Conservation (phyloP, 768 basidiomycete genomes). For the Suillus placidus region DNA sequence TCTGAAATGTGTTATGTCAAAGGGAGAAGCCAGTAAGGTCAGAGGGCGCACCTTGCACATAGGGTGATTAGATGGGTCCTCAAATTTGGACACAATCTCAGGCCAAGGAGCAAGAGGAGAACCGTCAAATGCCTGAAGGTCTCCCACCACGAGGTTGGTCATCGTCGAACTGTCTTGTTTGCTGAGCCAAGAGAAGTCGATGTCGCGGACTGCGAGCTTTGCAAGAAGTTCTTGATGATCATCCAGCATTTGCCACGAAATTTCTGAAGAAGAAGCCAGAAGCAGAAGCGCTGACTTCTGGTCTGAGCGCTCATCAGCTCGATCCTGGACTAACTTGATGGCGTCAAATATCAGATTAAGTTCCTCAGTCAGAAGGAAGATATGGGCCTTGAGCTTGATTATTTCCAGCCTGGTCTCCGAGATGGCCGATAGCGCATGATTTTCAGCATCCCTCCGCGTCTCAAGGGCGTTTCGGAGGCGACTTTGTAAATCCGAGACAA, state of each 20-base stretch:
- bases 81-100: slow-evolving; percentile 83
- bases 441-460: slow-evolving; percentile 46
- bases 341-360: slow-evolving; percentile 86
- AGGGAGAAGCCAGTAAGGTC: not conserved
- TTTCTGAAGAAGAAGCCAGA: slow-evolving; percentile 80
- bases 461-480: slow-evolving; percentile 68
- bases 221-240: slow-evolving; percentile 71
- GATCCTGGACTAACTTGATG: slow-evolving; percentile 81
- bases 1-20: slow-evolving; percentile 40
- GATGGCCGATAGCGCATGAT: slow-evolving; percentile 32
- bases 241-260: slow-evolving; percentile 92
- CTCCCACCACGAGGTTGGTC: slow-evolving; percentile 72
- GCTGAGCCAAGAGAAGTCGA: slow-evolving; percentile 81
- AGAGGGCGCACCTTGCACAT: slow-evolving; percentile 60
- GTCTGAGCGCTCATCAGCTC: slow-evolving; percentile 63
- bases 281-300: slow-evolving; percentile 81
- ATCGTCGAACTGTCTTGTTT: slow-evolving; percentile 87
- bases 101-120: slow-evolving; percentile 81
- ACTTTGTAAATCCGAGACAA: slow-evolving; percentile 71
- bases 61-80: slow-evolving; percentile 69
- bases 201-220: slow-evolving; percentile 81
- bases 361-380: slow-evolving; percentile 72
- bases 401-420: slow-evolving; percentile 54
- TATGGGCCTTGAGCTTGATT: slow-evolving; percentile 72
- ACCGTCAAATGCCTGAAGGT: slow-evolving; percentile 86